Base-by-base conservation (phyloP, 2,329 filamentous ascomycete genomes). In the Aspergillus transmontanensis region DNA sequence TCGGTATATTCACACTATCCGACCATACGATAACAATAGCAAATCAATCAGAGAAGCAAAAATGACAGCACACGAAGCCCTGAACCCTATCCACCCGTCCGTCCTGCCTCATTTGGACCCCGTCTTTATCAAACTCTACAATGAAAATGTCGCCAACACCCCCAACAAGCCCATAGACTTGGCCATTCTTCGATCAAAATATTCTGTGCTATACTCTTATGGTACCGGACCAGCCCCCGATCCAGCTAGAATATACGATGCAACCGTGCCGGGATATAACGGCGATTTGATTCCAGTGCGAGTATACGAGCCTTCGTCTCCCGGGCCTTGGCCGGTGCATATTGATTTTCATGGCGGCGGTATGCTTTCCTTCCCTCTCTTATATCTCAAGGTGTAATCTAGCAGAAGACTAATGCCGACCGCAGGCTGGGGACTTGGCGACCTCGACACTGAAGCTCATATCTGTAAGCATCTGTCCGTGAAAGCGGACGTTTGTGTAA, bases 291-390 rank as follows among this genome's bases (percentile, higher is more conserved):
- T 73, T 57, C 69, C 74, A 3, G 74, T 83, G 2, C 76, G 82
- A 7, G 78, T 84, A 23, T 84, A 84, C 69, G 77, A 80, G 58
- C 82, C 82, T 0, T 74, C 74, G 0, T 62, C 70, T 1, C 64
- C 76, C 0, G 80, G 81, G 0, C 71, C 71, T 3, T 82, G 82
- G 72, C 82, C 82, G 0, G 82, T 83, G 4, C 81, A 84, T 56
- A 69, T 84, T 55, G 80, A 84, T 69, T 84, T 77, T 60, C 82
- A 85, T 63, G 83, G 83, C 21, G 83, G 83, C 64, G 75, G 70
- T 71, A 62, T 12, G 55, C 41, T 10, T 11, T 48, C 53, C 19
- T 26, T 26, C 11, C 45, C 23, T 48, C 23, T 14, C 45, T 26
- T 6, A 0, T 7, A 14, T 26, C 45, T 6, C 7, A 2, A 16